Percentiles rank a stretch among this genome's conserved stretches.
These are phyloP conservation scores for Kodamaea kaohsiungensis DNA, from an alignment of 805 yeast species.

Conservation along the genomic window DNA sequence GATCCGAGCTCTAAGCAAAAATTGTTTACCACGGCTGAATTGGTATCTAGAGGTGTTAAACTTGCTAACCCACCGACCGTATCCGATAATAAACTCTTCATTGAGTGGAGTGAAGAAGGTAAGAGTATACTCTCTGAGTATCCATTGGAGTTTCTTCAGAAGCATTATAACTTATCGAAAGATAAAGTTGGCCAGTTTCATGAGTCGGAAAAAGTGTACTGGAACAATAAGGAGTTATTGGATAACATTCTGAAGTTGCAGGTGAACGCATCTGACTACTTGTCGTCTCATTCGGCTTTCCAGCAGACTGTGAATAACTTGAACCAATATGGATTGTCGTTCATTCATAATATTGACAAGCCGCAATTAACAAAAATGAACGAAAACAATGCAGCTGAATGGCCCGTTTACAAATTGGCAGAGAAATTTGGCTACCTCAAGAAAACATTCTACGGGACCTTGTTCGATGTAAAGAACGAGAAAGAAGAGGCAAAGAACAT, in stretches of 20 bases:
- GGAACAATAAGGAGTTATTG: conserved; percentile 40
- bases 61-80: conserved; percentile 32
- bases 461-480: conserved; percentile 62
- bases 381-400: conserved; percentile 40
- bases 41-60: background rate
- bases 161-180: conserved; percentile 35
- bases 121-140: conserved; percentile 34
- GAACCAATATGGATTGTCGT: conserved; percentile 57
- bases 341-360: conserved; percentile 55
- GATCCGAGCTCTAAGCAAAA: conserved; percentile 62
- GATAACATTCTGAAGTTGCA: conserved; percentile 19
- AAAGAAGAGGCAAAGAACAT: conserved; percentile 55
- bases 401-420: conserved; percentile 46
- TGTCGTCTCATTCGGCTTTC: conserved; percentile 31
- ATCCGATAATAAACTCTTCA: conserved; percentile 34
- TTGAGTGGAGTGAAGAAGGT: conserved; percentile 40
- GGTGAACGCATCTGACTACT: conserved; percentile 40
- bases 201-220: conserved; percentile 32
- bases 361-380: conserved; percentile 32
- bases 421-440: conserved; percentile 65
- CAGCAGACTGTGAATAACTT: conserved; percentile 43
- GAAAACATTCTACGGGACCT: conserved; percentile 68
- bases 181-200: conserved; percentile 39
- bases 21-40: conserved; percentile 57
- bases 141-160: conserved; percentile 47